Percentiles rank a stretch among this genome's conserved stretches.
phyloP scores from a whole-genome alignment of 805 yeast genomes.

The Lipomyces chichibuensis region DNA sequence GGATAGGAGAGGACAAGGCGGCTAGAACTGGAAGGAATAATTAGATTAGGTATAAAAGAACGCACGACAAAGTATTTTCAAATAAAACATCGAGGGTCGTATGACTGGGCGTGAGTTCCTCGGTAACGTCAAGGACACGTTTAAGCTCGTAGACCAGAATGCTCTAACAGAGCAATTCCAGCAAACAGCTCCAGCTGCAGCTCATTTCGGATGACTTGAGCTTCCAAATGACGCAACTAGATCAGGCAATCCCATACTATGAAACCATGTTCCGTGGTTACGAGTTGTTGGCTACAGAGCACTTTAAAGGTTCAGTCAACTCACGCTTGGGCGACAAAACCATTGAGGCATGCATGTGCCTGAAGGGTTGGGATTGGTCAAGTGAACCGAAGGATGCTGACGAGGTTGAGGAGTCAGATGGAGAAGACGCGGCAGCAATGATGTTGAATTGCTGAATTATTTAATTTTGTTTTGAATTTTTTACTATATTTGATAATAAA shows the following conservation, averaged over 20 bases:
- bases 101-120: too few relatives aligned
- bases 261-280: not conserved
- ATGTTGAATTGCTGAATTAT: not conserved
- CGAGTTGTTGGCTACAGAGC: too few relatives aligned
- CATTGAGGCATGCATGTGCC: not conserved
- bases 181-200: not conserved
- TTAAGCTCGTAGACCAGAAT: not conserved
- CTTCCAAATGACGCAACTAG: not conserved
- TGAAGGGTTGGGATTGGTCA: conserved; percentile 1
- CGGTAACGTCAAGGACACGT: not conserved
- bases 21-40: too few relatives aligned
- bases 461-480: too few relatives aligned
- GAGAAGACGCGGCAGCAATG: not conserved
- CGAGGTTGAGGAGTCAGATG: not conserved
- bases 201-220: not conserved
- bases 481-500: too few relatives aligned
- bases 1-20: too few relatives aligned
- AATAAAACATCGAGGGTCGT: too few relatives aligned
- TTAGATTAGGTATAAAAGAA: too few relatives aligned
- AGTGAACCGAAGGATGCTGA: not conserved
- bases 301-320: not conserved
- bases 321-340: not conserved
- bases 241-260: not conserved
- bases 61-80: too few relatives aligned
- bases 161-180: not conserved